phyloP scores from a whole-genome alignment of 352 stramenopile species.

The Phytophthora pinifolia region DNA sequence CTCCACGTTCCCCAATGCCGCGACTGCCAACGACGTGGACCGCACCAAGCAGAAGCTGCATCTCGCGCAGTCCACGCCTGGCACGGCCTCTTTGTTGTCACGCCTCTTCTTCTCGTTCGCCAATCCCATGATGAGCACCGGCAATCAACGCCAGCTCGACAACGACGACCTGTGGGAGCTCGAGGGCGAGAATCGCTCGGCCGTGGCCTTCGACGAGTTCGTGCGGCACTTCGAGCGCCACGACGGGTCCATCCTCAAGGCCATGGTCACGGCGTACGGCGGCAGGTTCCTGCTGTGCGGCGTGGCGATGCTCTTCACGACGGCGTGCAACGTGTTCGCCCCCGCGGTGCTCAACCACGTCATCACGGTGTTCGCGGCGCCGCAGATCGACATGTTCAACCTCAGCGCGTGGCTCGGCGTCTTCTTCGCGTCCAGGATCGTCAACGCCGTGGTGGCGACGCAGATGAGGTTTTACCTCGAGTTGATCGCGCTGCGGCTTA shows the following conservation, averaged over 20 bases:
- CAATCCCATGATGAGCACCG: constrained; percentile 36
- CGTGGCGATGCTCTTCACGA: constrained; percentile 29
- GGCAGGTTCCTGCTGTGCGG: constrained; percentile 30
- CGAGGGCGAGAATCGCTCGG: constrained; percentile 26
- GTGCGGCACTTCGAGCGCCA: constrained; percentile 18
- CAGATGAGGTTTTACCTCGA: constrained; percentile 35
- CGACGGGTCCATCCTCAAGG: constrained; percentile 19
- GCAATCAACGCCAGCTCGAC: constrained; percentile 47
- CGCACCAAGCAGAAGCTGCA: constrained; percentile 5
- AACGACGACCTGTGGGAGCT: constrained; percentile 47
- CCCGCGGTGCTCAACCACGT: constrained; percentile 42
- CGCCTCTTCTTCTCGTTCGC: constrained; percentile 50
- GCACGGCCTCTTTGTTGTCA: constrained; percentile 19
- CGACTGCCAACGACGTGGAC: constrained; percentile 6
- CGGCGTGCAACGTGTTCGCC: constrained; percentile 38
- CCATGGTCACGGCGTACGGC: constrained; percentile 31
- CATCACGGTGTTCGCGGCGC: constrained; percentile 30
- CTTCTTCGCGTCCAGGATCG: constrained; percentile 43
- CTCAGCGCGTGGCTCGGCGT: constrained; percentile 35
- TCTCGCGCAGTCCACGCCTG: background rate
- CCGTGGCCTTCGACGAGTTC: constrained; percentile 29
- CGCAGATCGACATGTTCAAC: constrained; percentile 29
- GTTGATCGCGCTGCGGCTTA: constrained; percentile 12
- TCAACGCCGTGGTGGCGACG: constrained; percentile 26
- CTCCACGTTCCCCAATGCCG: constrained; percentile 13